These are phyloP conservation scores for Plenodomus tracheiphilus DNA, from an alignment of 2,329 filamentous ascomycete species.

Conservation along the genomic window DNA sequence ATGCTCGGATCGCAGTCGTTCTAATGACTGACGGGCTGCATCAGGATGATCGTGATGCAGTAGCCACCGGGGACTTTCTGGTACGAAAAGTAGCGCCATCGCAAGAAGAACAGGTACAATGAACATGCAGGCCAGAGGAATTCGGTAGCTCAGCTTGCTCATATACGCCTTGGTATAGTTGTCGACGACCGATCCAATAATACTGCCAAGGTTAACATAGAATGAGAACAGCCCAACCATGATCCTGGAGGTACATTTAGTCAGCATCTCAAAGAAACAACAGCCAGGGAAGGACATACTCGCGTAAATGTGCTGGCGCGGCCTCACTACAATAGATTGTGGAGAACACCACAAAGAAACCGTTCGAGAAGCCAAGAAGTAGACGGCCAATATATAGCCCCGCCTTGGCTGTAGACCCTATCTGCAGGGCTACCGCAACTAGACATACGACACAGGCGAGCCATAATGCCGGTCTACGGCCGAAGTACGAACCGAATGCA, in stretches of 20 bases:
- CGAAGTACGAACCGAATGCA: constrained; percentile 53
- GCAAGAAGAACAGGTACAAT: constrained; percentile 54
- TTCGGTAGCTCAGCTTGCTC: constrained; percentile 40
- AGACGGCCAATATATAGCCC: constrained; percentile 52
- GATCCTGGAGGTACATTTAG: constrained; percentile 45
- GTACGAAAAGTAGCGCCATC: constrained; percentile 36
- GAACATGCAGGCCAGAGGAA: constrained; percentile 58
- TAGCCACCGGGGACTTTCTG: constrained; percentile 50
- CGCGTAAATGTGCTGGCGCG: constrained; percentile 37
- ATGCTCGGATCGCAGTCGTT: constrained; percentile 20
- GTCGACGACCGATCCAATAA: constrained; percentile 48
- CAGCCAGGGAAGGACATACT: constrained; percentile 3
- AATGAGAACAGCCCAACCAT: constrained; percentile 51
- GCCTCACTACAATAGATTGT: constrained; percentile 55
- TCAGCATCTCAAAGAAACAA: neutral
- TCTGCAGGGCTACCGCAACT: constrained; percentile 39
- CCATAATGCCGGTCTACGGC: constrained; percentile 53
- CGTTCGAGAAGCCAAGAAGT: constrained; percentile 32
- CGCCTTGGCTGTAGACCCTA: constrained; percentile 15
- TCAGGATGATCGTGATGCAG: constrained; percentile 19
- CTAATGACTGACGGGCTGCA: constrained; percentile 18
- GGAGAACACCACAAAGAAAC: constrained; percentile 58
- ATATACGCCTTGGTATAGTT: constrained; percentile 31
- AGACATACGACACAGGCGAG: constrained; percentile 52
- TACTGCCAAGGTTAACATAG: constrained; percentile 55